phyloP scores from a whole-genome alignment of 78 protist genomes.

The Corallochytrium limacisporum region DNA sequence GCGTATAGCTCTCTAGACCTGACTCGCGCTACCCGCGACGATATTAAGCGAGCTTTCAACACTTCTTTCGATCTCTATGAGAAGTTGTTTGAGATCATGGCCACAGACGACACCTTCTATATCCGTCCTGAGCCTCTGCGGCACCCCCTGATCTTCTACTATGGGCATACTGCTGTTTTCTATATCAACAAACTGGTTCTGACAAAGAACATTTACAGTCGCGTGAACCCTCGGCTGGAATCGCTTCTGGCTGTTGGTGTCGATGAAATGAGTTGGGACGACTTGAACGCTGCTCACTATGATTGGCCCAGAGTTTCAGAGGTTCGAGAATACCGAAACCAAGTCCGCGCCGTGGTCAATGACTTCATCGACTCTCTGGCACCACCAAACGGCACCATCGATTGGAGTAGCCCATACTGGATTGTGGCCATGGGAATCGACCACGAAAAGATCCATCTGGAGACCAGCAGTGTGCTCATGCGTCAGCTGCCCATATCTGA shows the following conservation, averaged over 20 bases:
- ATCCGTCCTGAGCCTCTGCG: constrained; percentile 29
- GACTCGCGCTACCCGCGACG: too few species aligned
- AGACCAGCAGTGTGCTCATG: constrained; percentile 49
- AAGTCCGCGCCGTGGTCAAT: constrained; percentile 23
- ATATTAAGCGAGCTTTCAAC: too few species aligned
- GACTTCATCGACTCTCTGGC: constrained; percentile 4
- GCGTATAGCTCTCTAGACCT: too few species aligned
- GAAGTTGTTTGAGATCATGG: not conserved
- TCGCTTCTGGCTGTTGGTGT: constrained; percentile 48
- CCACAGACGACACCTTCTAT: not conserved
- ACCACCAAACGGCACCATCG: not conserved
- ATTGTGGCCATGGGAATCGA: constrained; percentile 46
- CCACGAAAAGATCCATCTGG: constrained; percentile 59
- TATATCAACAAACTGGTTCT: constrained; percentile 46
- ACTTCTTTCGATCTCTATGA: constrained; percentile 14
- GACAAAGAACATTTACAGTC: constrained; percentile 18
- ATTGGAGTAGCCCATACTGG: constrained; percentile 24
- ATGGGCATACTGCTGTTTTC: constrained; percentile 57
- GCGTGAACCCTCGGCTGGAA: constrained; percentile 28
- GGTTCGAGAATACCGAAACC: constrained; percentile 28
- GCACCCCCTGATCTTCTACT: constrained; percentile 57
- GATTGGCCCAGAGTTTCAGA: not conserved
- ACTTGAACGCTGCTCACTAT: constrained; percentile 8
- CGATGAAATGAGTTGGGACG: constrained; percentile 67
- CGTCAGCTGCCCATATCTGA: constrained; percentile 17